Evolutionary conservation across 805 yeast genomes (phyloP).

Genomic region (Tetrapisispora taiwanensis): DNA sequence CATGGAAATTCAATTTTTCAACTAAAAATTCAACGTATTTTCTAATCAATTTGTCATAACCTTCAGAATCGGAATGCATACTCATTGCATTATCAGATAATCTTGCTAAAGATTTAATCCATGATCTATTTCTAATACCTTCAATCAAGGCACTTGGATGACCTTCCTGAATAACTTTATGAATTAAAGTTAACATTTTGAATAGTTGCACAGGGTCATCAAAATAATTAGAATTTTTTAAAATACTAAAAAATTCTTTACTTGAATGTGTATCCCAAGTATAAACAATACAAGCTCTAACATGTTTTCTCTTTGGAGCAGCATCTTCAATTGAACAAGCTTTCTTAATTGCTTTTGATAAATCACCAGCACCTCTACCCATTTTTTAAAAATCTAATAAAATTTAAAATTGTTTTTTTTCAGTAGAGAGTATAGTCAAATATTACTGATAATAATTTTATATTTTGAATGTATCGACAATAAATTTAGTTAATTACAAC

Average conservation of each 20-base stretch:
- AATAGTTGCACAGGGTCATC: constrained; percentile 71
- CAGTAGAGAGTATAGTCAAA: too few relatives aligned
- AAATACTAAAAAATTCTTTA: constrained; percentile 72
- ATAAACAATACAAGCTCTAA: constrained; percentile 86
- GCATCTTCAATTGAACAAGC: constrained; percentile 80
- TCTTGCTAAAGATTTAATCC: constrained; percentile 65
- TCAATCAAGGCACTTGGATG: constrained; percentile 76
- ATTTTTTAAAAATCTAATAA: too few relatives aligned
- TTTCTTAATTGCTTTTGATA: constrained; percentile 44
- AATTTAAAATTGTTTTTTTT: too few relatives aligned
- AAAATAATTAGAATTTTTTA: constrained; percentile 71
- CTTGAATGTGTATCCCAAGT: constrained; percentile 93
- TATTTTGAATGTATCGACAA: too few relatives aligned
- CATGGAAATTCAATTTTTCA: constrained; percentile 72
- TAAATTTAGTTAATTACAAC: too few relatives aligned
- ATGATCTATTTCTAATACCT: constrained; percentile 67
- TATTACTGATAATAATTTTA: too few relatives aligned
- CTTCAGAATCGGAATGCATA: constrained; percentile 40
- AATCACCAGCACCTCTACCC: constrained; percentile 22
- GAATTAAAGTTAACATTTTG: constrained; percentile 76
- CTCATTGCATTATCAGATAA: constrained; percentile 33
- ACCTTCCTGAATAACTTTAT: constrained; percentile 96
- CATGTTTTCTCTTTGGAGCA: constrained; percentile 94
- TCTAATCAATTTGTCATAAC: constrained; percentile 42
- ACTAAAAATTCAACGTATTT: constrained; percentile 67